Evolutionary conservation across 345 rosid species (phyloP), one percentile per base, ranked within the genome.

Genomic region (Euphorbia lathyris): DNA sequence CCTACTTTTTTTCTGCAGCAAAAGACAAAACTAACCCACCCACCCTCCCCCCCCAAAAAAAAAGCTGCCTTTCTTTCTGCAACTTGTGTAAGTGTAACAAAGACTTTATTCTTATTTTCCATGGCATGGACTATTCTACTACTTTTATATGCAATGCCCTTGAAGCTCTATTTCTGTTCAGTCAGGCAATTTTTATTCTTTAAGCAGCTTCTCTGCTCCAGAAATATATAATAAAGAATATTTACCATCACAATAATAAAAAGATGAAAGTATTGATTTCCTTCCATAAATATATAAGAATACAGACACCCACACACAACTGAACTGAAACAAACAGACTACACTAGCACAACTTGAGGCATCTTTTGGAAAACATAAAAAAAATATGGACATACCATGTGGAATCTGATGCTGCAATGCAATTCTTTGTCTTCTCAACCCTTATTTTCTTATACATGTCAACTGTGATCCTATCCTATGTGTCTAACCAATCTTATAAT

Each of bases 91-190:
- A 32, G 70, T 81, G 78, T 13, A 11, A 32, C 50, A 57, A 61
- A 20, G 62, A 47, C 81, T 80, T 80, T 81, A 82, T 84, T 83
- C 84, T 63, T 56, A 22, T 52, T 58, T 72, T 72, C 62, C 22
- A 62, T 59, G 71, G 72, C 3, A 34, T 2, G 38, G 38, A 34
- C 38, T 34, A 34, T 34, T 34, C 38, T 34, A 27, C 52, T 52
- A 27, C 52, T 52, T 38, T 40, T 63, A 42, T 58, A 53, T 29
- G 25, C 2, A 16, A 8, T 51, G 0, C 25, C 2, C 55, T 58
- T 45, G 72, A 58, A 70, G 58, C 51, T 43, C 27, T 53, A 7
- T 23, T 53, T 66, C 25, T 11, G 19, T 48, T n/a, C n/a, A 58
- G 34, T 60, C 22, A 34, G 20, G 67, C 63, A 52, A 69, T 59